phyloP scores from a whole-genome alignment of 345 rosid species.

The Gossypium turneri region DNA sequence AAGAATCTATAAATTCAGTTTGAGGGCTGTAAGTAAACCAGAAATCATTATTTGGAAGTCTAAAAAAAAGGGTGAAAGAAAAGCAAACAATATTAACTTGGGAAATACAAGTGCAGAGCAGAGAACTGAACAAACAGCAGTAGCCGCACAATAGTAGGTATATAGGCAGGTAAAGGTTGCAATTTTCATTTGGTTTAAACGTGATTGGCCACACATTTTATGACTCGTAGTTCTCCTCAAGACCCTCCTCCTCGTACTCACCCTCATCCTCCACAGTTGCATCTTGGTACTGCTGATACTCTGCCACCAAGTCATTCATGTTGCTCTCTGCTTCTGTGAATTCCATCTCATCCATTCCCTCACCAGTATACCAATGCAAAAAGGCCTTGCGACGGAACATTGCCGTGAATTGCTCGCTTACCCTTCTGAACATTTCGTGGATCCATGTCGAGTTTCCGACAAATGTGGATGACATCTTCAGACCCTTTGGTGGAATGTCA shows the following conservation, averaged over 20 bases:
- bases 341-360: constrained; percentile 99
- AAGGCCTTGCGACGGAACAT: constrained; percentile 97
- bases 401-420: constrained; percentile 93
- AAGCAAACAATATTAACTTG: constrained; percentile 7
- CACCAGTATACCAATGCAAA: constrained; percentile 98
- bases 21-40: not conserved
- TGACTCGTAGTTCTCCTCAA: constrained; percentile 35
- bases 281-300: constrained; percentile 95
- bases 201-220: constrained; percentile 9
- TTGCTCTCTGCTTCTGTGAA: constrained; percentile 97
- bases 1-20: not conserved
- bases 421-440: constrained; percentile 97
- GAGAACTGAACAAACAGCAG: not conserved
- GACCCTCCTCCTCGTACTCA: constrained; percentile 38
- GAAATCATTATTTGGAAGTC: constrained; percentile 16
- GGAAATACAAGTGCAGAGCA: not conserved
- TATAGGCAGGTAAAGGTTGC: constrained; percentile 1
- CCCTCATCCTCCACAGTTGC: constrained; percentile 85
- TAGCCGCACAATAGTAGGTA: constrained; percentile 10
- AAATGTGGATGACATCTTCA: constrained; percentile 44
- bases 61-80: not conserved
- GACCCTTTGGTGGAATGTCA: constrained; percentile 42
- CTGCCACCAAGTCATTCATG: constrained; percentile 95
- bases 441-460: constrained; percentile 33
- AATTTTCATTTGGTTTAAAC: constrained; percentile 2